These are phyloP conservation scores for Kwoniella pini DNA, from an alignment of 768 basidiomycete species.

Conservation along the genomic window DNA sequence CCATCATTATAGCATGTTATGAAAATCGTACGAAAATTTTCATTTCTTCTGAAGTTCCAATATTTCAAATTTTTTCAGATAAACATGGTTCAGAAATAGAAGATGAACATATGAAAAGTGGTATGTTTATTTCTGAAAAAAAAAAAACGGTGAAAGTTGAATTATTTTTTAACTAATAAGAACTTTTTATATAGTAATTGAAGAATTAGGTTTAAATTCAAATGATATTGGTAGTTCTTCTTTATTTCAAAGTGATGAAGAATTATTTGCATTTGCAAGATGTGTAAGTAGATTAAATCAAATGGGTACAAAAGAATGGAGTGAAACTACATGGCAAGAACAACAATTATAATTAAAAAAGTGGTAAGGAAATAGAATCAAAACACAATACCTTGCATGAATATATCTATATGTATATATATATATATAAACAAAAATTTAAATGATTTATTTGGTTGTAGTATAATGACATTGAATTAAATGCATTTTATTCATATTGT, in stretches of 20 bases:
- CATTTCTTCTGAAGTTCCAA: constrained; percentile 86
- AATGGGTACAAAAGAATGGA: constrained; percentile 78
- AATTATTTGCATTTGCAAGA: constrained; percentile 93
- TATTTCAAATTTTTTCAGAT: constrained; percentile 85
- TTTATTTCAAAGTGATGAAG: constrained; percentile 95
- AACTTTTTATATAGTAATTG: constrained; percentile 67
- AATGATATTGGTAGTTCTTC: constrained; percentile 77
- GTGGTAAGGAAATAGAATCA: no score
- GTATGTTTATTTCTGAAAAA: constrained; percentile 33
- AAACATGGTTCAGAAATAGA: constrained; percentile 54
- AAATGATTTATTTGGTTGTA: no score
- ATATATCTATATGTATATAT: neutral
- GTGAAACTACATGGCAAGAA: constrained; percentile 54
- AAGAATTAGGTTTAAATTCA: constrained; percentile 82
- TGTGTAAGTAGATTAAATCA: constrained; percentile 60
- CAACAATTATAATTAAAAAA: constrained; percentile 1
- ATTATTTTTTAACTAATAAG: no score
- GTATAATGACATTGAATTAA: no score
- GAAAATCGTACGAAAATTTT: constrained; percentile 94
- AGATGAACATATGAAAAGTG: constrained; percentile 75
- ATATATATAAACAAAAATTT: neutral
- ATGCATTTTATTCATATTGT: no score
- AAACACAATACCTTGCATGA: no score
- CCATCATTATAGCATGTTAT: constrained; percentile 69
- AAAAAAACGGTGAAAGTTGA: no score